Conservation (phyloP, 768 basidiomycete species). For the Pseudohyphozyma bogoriensis region DNA sequence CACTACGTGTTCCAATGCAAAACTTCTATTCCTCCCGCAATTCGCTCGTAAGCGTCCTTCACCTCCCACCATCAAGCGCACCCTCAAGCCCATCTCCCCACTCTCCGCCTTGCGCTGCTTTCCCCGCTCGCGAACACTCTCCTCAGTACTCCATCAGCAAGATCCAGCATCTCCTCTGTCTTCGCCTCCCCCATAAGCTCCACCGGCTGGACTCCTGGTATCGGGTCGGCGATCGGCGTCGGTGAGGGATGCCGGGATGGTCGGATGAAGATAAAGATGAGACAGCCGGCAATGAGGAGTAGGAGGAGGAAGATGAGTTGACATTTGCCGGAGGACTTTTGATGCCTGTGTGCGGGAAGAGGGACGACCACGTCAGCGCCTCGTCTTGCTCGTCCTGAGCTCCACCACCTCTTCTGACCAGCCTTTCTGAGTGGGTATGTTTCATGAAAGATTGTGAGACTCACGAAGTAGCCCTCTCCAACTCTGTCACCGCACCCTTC, state of each 20-base stretch:
- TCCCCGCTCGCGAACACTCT: background rate
- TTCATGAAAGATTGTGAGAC: constrained; percentile 32
- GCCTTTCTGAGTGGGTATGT: too few relatives aligned
- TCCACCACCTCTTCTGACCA: too few relatives aligned
- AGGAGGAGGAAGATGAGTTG: constrained; percentile 86
- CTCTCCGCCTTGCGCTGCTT: background rate
- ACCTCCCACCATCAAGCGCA: too few relatives aligned
- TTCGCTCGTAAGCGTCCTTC: too few relatives aligned
- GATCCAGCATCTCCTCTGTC: background rate
- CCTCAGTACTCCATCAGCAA: background rate
- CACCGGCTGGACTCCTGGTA: too few relatives aligned
- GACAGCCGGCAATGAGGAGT: constrained; percentile 76
- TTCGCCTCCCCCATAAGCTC: background rate
- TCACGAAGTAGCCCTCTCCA: constrained; percentile 69
- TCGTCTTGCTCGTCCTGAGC: too few relatives aligned
- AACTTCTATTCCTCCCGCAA: too few relatives aligned
- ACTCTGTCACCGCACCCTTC: constrained; percentile 71
- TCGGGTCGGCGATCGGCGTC: background rate
- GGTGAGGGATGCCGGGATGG: background rate
- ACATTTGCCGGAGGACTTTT: constrained; percentile 83
- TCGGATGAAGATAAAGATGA: constrained; percentile 72
- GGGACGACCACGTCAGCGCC: background rate
- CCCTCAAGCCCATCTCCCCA: too few relatives aligned
- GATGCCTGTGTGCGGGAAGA: constrained; percentile 52
- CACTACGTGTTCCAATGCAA: too few relatives aligned